Conservation (phyloP, 139 green algal species). For the Nannochloris sp. region DNA sequence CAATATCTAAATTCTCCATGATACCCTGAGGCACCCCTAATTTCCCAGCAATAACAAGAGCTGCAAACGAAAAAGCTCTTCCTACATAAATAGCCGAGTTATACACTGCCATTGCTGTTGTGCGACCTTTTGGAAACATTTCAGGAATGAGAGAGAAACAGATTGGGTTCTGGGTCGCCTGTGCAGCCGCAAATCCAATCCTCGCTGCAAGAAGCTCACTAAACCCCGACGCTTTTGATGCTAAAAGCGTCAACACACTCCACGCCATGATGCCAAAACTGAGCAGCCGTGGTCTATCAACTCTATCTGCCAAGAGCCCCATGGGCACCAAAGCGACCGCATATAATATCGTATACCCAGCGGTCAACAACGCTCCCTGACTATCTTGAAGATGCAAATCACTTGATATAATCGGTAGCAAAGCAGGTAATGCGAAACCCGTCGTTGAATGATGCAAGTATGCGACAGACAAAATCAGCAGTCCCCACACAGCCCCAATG, state of each 20-base stretch:
- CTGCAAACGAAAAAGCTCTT: constrained; percentile 64
- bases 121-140: constrained; percentile 71
- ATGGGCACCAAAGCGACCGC: constrained; percentile 69
- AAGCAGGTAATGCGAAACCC: constrained; percentile 63
- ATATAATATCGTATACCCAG: constrained; percentile 69
- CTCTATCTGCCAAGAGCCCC: constrained; percentile 66
- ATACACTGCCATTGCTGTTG: constrained; percentile 73
- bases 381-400: constrained; percentile 61
- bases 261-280: constrained; percentile 51
- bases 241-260: constrained; percentile 55
- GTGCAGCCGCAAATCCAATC: constrained; percentile 64
- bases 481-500: constrained; percentile 52
- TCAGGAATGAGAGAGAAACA: constrained; percentile 76
- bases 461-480: constrained; percentile 55
- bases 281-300: constrained; percentile 61
- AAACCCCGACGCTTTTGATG: constrained; percentile 38
- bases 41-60: constrained; percentile 46
- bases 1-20: constrained; percentile 16
- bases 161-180: constrained; percentile 80
- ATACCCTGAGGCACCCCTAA: constrained; percentile 33
- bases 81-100: constrained; percentile 84
- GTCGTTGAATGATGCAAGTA: constrained; percentile 77
- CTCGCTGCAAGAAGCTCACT: constrained; percentile 53
- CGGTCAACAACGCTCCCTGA: constrained; percentile 45
- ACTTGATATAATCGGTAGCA: constrained; percentile 71